Base-by-base conservation (phyloP, 129 eudicot genomes). In the Pseudognaphalium luteoalbum region DNA sequence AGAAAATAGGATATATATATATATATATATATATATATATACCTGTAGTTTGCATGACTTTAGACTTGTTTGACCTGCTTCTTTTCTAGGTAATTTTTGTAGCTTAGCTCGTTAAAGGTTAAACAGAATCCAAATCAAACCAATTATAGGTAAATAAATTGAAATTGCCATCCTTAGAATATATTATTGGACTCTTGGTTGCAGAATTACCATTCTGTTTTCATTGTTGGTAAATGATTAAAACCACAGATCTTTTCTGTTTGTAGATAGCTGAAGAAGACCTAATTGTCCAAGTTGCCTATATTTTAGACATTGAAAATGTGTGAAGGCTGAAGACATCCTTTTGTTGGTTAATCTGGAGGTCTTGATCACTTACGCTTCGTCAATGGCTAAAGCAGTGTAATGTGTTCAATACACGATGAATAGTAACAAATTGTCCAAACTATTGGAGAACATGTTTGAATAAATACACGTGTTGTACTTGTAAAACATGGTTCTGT, bases 331-430 rank as follows among this genome's bases (percentile, higher is more conserved):
- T 17, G 72, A 76, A 64, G 72, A 32, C 52, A 30, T 52, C 44
- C 74, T 67, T 52, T 37, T 54, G 60, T 56, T 52, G 68, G 71
- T 61, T 70, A 37, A 42, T 29, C 17, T 59, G 56, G 71, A 70
- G 71, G 59, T 42, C 65, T 60, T 39, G 44, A 57, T 77, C 47
- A 57, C 57, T 8, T 68, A 77, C 21, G 16, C 34, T 71, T 9
- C 75, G 51, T 17, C 10, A 51, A 71, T 25, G 28, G 28, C 12
- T 68, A 22, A 60, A 68, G 16, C 11, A 28, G 29, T 25, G 5
- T 74, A 25, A 25, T 60, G 39, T 58, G 58, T 37, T 35, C 20
- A 14, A 25, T 73, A 58, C 4, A 57, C 4, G 76, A 37, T 72
- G 32, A 35, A 6, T 4, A 20, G 8, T 34, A 56, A 0, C 44